Percentiles rank a stretch among this genome's conserved stretches.
phyloP scores from a whole-genome alignment of 208 protist genomes.

The Leishmania major region DNA sequence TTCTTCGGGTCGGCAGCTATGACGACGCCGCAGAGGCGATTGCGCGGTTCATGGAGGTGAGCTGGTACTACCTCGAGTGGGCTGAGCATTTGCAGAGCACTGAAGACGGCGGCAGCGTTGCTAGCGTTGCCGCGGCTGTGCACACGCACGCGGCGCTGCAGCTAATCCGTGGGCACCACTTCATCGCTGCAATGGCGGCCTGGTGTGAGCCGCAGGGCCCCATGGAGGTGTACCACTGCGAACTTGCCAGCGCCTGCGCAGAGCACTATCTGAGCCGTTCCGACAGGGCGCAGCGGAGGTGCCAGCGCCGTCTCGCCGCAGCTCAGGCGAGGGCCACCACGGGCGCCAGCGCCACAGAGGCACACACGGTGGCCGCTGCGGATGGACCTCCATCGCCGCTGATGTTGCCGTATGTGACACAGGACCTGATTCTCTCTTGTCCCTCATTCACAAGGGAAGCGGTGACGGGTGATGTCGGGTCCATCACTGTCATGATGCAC shows the following conservation, averaged over 20 bases:
- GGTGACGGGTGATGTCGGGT: background rate
- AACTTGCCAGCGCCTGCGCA: constrained; percentile 78
- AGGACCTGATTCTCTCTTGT: constrained; percentile 11
- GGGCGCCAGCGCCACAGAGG: background rate
- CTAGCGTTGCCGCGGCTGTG: constrained; percentile 7
- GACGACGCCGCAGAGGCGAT: constrained; percentile 76
- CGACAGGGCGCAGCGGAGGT: constrained; percentile 33
- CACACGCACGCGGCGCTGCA: constrained; percentile 43
- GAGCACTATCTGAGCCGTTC: constrained; percentile 40
- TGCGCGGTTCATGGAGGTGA: constrained; percentile 76
- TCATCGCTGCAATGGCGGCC: constrained; percentile 68
- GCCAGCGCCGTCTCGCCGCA: constrained; percentile 39
- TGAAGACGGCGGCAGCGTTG: background rate
- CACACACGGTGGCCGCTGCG: background rate
- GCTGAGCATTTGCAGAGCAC: constrained; percentile 1
- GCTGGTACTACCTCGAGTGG: constrained; percentile 40
- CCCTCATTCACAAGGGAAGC: background rate
- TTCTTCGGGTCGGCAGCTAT: constrained; percentile 51
- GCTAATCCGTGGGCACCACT: constrained; percentile 68
- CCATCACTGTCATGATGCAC: constrained; percentile 5
- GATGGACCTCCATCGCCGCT: background rate
- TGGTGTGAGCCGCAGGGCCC: constrained; percentile 54
- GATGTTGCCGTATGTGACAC: constrained; percentile 26
- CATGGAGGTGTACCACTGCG: constrained; percentile 68
- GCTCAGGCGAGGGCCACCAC: constrained; percentile 27